Conservation (phyloP, 257 asterid genomes). For the Verbena officinalis region DNA sequence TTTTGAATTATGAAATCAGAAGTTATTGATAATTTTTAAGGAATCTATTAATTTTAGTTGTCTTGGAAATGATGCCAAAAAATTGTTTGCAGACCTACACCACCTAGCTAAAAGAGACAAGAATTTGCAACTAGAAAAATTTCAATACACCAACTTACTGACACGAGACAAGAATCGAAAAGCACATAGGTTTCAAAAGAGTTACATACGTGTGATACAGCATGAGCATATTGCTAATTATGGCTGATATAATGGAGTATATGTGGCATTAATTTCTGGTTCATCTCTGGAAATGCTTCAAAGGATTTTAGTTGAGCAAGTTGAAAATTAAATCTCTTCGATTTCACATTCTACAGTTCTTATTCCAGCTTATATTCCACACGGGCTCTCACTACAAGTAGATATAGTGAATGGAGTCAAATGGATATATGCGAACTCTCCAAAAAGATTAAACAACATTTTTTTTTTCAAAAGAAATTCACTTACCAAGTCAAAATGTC, state of each 20-base stretch:
- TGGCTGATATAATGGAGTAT: neutral
- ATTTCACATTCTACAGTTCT: too few relatives aligned
- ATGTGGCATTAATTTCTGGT: neutral
- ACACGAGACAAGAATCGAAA: neutral
- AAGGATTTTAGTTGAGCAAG: too few relatives aligned
- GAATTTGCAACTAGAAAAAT: neutral
- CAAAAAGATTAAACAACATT: too few relatives aligned
- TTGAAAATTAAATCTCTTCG: too few relatives aligned
- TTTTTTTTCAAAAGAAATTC: too few relatives aligned
- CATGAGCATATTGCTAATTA: neutral
- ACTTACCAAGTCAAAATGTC: too few relatives aligned
- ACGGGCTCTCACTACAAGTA: too few relatives aligned
- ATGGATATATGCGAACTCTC: too few relatives aligned
- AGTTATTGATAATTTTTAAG: neutral
- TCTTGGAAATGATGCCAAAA: neutral
- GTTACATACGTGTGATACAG: neutral
- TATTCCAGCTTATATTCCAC: too few relatives aligned
- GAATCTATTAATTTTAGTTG: neutral
- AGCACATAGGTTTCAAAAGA: neutral
- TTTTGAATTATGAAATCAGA: constrained; percentile 20
- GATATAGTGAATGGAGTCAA: too few relatives aligned
- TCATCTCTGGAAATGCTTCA: neutral
- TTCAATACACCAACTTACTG: constrained; percentile 1
- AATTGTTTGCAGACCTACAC: neutral
- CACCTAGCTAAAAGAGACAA: neutral